These are phyloP conservation scores for Phellinidium pouzarii DNA, from an alignment of 1,284 basidiomycete genomes.

Conservation along the genomic window DNA sequence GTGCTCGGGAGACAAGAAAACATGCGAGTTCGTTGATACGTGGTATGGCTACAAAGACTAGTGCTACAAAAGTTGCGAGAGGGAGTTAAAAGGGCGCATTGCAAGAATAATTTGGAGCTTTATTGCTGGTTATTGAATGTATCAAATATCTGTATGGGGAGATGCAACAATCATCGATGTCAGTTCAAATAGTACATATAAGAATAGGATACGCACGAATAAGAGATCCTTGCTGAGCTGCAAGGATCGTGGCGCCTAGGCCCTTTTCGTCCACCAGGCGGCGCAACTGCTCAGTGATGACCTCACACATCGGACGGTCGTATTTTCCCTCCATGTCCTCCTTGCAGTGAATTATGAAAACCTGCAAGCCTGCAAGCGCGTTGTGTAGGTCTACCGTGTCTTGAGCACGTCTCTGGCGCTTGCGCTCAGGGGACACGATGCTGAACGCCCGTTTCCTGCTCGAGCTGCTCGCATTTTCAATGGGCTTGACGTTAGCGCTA, in stretches of 20 bases:
- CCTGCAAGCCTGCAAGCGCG: constrained; percentile 48
- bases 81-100: neutral
- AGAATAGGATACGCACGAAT: constrained; percentile 49
- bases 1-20: neutral
- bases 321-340: constrained; percentile 44
- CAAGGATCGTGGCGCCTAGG: constrained; percentile 57
- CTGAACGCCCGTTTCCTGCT: constrained; percentile 8
- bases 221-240: constrained; percentile 64
- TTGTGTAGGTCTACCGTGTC: constrained; percentile 33
- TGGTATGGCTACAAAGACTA: constrained; percentile 10
- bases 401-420: constrained; percentile 41
- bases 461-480: neutral
- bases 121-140: neutral
- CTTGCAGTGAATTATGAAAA: constrained; percentile 80
- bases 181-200: neutral
- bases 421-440: constrained; percentile 23
- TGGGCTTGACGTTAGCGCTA: neutral
- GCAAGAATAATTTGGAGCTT: neutral
- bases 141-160: neutral
- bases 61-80: constrained; percentile 1
- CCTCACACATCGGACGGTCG: constrained; percentile 39
- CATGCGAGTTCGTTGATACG: neutral
- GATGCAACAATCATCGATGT: neutral
- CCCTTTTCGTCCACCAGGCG: constrained; percentile 45
- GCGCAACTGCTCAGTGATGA: constrained; percentile 59